Evolutionary conservation across 1,139 yeast species (phyloP).

Genomic region (Williopsis jadinii): DNA sequence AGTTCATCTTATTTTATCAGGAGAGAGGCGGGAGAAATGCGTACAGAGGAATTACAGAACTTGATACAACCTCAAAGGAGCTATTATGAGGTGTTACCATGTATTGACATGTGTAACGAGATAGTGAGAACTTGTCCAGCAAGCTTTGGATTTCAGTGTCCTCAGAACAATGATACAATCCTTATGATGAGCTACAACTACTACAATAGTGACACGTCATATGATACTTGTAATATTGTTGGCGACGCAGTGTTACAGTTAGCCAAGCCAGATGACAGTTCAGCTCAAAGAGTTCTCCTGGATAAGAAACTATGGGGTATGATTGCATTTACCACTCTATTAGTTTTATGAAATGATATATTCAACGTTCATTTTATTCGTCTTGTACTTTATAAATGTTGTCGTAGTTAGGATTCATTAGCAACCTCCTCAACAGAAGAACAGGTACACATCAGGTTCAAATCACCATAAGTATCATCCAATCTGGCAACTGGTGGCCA

Average conservation of each 20-base stretch:
- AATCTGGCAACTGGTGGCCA: slow-evolving; percentile 95
- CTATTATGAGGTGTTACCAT: slow-evolving; percentile 82
- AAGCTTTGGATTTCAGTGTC: slow-evolving; percentile 68
- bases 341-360: too few species aligned
- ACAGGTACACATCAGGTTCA: slow-evolving; percentile 90
- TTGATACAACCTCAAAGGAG: slow-evolving; percentile 48
- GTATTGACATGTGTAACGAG: slow-evolving; percentile 71
- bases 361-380: too few species aligned
- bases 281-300: too few species aligned
- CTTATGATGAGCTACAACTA: slow-evolving; percentile 40
- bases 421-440: slow-evolving; percentile 55
- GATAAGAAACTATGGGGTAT: too few species aligned
- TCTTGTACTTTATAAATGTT: too few species aligned
- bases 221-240: slow-evolving; percentile 43
- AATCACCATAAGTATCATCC: slow-evolving; percentile 92
- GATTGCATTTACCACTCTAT: too few species aligned
- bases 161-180: slow-evolving; percentile 35
- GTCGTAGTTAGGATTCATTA: neutral
- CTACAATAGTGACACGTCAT: slow-evolving; percentile 19
- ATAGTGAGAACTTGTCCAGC: slow-evolving; percentile 84
- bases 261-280: too few species aligned
- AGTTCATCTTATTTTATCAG: slow-evolving; percentile 39
- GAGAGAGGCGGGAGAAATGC: slow-evolving; percentile 45
- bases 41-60: slow-evolving; percentile 55
- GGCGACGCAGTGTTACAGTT: slow-evolving; percentile 24